A percentile compares a stretch with the other conserved stretches of the same genome.
Conservation (phyloP, 2,329 filamentous ascomycete genomes). For the Leptographium wingfieldii region DNA sequence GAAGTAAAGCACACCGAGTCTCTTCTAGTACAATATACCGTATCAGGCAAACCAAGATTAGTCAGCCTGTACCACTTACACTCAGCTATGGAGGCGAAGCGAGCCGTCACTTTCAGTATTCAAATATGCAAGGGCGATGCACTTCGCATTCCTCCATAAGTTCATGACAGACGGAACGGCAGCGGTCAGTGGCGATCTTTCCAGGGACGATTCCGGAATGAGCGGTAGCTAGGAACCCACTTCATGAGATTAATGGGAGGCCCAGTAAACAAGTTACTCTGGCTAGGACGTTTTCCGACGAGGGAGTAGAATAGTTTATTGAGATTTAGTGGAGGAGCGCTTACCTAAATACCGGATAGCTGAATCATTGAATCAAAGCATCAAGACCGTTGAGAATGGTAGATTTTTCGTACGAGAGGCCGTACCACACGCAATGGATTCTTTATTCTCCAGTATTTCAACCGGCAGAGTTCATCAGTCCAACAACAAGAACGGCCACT, state of each 20-base stretch:
- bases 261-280: background rate
- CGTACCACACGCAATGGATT: background rate
- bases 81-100: background rate
- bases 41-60: background rate
- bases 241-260: background rate
- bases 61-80: background rate
- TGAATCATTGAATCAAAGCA: background rate
- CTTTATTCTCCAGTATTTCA: background rate
- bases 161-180: background rate
- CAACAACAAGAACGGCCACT: background rate
- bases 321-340: background rate
- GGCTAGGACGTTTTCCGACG: background rate
- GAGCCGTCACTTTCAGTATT: background rate
- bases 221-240: background rate
- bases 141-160: background rate
- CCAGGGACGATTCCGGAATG: background rate
- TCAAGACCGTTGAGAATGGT: background rate
- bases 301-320: background rate
- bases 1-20: background rate
- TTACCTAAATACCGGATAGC: background rate
- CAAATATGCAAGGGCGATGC: background rate
- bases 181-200: background rate
- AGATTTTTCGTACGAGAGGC: background rate
- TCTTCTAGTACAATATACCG: background rate
- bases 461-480: background rate